These are phyloP conservation scores for Aphanomyces invadans DNA, from an alignment of 352 stramenopile genomes.

Conservation along the genomic window DNA sequence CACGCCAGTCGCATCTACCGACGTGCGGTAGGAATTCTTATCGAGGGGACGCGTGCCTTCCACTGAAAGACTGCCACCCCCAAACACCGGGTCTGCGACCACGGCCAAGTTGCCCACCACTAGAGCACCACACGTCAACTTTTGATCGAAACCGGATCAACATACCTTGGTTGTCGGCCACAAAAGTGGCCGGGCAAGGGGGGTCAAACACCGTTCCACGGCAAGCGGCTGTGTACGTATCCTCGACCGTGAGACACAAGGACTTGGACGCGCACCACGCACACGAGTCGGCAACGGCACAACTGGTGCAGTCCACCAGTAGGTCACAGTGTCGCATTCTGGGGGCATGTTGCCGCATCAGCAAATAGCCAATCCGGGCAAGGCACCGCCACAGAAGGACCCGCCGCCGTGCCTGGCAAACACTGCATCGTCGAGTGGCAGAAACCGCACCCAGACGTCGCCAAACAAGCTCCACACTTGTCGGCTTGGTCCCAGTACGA, in stretches of 20 bases:
- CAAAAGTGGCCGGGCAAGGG: constrained; percentile 72
- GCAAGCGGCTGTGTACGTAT: constrained; percentile 75
- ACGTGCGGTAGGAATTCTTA: constrained; percentile 1
- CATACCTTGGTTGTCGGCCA: constrained; percentile 44
- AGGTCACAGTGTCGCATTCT: constrained; percentile 50
- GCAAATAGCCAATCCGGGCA: constrained; percentile 60
- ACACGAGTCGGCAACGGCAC: constrained; percentile 55
- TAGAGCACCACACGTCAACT: too few relatives aligned
- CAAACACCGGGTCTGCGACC: constrained; percentile 43
- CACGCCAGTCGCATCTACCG: constrained; percentile 26
- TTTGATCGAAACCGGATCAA: too few relatives aligned
- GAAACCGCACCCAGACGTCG: constrained; percentile 69
- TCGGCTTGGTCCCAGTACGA: constrained; percentile 60
- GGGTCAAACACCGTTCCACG: constrained; percentile 71
- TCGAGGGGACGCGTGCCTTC: constrained; percentile 2
- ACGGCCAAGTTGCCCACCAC: constrained; percentile 51
- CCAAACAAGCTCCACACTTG: constrained; percentile 62
- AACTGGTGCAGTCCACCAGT: constrained; percentile 51
- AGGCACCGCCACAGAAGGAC: constrained; percentile 32
- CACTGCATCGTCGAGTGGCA: constrained; percentile 89
- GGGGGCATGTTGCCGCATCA: constrained; percentile 49
- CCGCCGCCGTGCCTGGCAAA: constrained; percentile 48
- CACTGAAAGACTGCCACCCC: constrained; percentile 33
- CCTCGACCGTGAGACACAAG: constrained; percentile 77
- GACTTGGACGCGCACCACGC: constrained; percentile 86